Base-by-base conservation (phyloP, 805 yeast species). In the Candida dendrica region DNA sequence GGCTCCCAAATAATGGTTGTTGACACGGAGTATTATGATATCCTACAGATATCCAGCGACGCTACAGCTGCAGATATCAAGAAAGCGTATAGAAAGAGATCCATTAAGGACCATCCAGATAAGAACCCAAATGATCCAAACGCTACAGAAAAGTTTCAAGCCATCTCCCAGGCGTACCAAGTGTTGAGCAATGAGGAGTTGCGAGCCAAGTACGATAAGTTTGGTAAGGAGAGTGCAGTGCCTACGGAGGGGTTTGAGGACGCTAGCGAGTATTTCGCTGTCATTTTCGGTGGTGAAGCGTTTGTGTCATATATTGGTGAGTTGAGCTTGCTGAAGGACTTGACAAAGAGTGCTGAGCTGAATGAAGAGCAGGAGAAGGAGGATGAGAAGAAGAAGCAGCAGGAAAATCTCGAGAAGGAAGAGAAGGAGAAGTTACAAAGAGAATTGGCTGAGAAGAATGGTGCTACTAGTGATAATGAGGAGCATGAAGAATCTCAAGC, bases 221-320 rank as follows among this genome's bases (percentile, higher is more conserved):
- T 64, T 51, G 95, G 95, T 39, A 81, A 79, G 54, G 86, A 83
- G 44, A 79, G 77, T 47, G 81, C 84, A 14, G 75, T 81, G 26
- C 84, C 85, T 1, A 69, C 68, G 39, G 85, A 81, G 47, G 88
- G 87, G 4, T 81, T 81, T 53, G 87, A 56, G 50, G 91, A 84
- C 58, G 85, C 91, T 2, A 69, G 76, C 34, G 88, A 81, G 55
- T 79, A 80, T 51, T 82, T 81, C 58, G 70, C 81, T 4, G 72
- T 72, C 66, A 81, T 82, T 45, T 81, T 89, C 62, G 96, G 96
- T 36, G 96, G 96, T 38, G 95, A 84, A 43, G 95, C 93, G 2
- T 89, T 90, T 62, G 74, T 70, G 29, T 81, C 82, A 38, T 82
- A 89, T 72, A 86, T 91, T 52, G 98, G 98, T 5, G 96, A 93